phyloP scores from a whole-genome alignment of 768 basidiomycete species.

The Leucocoprinus sp. region DNA sequence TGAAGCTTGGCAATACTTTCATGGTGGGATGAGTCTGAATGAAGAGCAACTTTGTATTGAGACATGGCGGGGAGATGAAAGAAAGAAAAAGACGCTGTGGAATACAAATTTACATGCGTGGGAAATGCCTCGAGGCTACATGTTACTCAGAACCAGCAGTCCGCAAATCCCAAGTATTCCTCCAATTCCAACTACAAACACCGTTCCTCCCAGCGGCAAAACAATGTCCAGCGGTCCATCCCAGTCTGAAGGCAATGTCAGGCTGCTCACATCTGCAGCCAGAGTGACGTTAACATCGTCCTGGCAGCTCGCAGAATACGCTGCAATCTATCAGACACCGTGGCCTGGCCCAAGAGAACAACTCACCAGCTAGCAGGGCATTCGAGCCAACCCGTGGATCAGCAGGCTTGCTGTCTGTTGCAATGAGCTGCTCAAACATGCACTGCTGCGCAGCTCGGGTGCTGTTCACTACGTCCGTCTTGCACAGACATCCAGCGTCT shows the following conservation, averaged over 20 bases:
- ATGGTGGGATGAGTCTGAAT: neutral
- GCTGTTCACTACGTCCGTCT: slow-evolving; percentile 26
- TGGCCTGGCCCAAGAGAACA: neutral
- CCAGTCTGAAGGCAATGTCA: slow-evolving; percentile 46
- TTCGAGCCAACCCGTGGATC: slow-evolving; percentile 55
- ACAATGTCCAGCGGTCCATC: slow-evolving; percentile 46
- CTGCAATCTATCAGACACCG: slow-evolving; percentile 24
- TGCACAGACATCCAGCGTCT: slow-evolving; percentile 50
- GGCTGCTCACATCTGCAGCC: slow-evolving; percentile 27
- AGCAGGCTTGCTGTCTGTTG: slow-evolving; percentile 35
- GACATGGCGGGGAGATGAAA: slow-evolving; percentile 35
- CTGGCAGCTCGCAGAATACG: slow-evolving; percentile 45
- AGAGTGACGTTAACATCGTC: slow-evolving; percentile 29
- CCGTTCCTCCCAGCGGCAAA: slow-evolving; percentile 36
- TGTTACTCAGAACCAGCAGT: slow-evolving; percentile 44
- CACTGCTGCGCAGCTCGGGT: slow-evolving; percentile 58
- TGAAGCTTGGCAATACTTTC: slow-evolving; percentile 52
- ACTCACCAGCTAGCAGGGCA: slow-evolving; percentile 46
- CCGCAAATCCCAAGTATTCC: slow-evolving; percentile 40
- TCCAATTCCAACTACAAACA: slow-evolving; percentile 35
- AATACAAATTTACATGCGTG: slow-evolving; percentile 16
- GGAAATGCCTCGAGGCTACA: slow-evolving; percentile 27
- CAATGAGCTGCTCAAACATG: slow-evolving; percentile 50
- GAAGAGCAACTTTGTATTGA: slow-evolving; percentile 38
- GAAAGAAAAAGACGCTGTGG: slow-evolving; percentile 21